Evolutionary conservation across 345 rosid species (phyloP).

Genomic region (Pistacia integerrima): DNA sequence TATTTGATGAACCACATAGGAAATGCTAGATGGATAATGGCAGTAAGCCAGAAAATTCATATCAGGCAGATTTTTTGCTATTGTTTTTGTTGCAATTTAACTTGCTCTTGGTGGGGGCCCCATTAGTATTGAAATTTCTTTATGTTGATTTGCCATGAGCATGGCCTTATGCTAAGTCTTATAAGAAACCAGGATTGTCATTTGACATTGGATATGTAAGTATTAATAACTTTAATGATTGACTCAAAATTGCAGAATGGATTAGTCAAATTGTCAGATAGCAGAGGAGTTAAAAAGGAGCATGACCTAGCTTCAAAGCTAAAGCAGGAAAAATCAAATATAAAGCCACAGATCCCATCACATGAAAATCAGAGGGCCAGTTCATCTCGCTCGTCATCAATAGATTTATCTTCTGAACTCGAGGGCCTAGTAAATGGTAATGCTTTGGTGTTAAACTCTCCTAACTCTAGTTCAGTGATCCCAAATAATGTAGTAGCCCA

Average conservation of each 20-base stretch:
- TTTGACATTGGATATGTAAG: neutral
- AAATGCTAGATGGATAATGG: neutral
- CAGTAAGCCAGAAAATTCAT: neutral
- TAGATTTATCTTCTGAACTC: constrained; percentile 47
- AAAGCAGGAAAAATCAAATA: constrained; percentile 30
- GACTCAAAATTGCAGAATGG: constrained; percentile 53
- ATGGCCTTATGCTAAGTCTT: constrained; percentile 9
- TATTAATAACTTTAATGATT: constrained; percentile 16
- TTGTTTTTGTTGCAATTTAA: neutral
- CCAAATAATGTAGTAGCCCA: constrained; percentile 19
- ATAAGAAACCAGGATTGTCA: neutral
- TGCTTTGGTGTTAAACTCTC: constrained; percentile 32
- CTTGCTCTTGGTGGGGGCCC: neutral
- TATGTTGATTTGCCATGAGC: neutral
- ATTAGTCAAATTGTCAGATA: constrained; percentile 27
- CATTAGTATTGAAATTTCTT: neutral
- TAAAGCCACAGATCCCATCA: constrained; percentile 11
- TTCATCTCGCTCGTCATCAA: constrained; percentile 49
- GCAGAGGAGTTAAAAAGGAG: constrained; percentile 27
- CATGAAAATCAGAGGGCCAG: constrained; percentile 30
- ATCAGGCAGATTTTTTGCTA: neutral
- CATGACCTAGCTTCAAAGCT: constrained; percentile 27
- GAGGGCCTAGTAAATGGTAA: constrained; percentile 44
- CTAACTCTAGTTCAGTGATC: constrained; percentile 27
- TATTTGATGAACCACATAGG: constrained; percentile 7